Conservation (phyloP, 306 rosid genomes). For the Sindora glabra region DNA sequence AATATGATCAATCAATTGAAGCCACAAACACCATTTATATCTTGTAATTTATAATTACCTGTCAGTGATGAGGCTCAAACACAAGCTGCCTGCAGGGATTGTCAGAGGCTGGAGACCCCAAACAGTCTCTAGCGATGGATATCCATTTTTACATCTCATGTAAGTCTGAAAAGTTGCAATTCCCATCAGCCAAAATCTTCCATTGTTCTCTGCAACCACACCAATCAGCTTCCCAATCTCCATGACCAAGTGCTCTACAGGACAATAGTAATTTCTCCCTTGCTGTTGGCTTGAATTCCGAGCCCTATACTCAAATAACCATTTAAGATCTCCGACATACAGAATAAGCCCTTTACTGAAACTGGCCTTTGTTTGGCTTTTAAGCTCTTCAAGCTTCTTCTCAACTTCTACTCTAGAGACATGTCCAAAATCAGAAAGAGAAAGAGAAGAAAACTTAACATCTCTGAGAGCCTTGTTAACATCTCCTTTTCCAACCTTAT, state of each 20-base stretch:
- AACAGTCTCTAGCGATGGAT: slow-evolving; percentile 61
- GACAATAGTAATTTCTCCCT: slow-evolving; percentile 51
- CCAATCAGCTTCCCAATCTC: slow-evolving; percentile 77
- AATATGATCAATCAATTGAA: too few relatives aligned
- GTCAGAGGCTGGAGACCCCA: slow-evolving; percentile 92
- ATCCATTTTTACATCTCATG: slow-evolving; percentile 70
- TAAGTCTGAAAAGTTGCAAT: slow-evolving; percentile 80
- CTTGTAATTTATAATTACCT: slow-evolving; percentile 54
- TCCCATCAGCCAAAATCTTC: slow-evolving; percentile 69
- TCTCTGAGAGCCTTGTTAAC: slow-evolving; percentile 53
- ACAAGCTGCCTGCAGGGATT: slow-evolving; percentile 65
- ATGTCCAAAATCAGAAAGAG: slow-evolving; percentile 40
- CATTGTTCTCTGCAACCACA: slow-evolving; percentile 36
- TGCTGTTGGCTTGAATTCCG: slow-evolving; percentile 15
- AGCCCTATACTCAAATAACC: slow-evolving; percentile 48
- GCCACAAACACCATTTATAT: slow-evolving; percentile 24
- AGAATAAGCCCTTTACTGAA: slow-evolving; percentile 57
- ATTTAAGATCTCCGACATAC: slow-evolving; percentile 83
- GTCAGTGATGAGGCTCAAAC: slow-evolving; percentile 67
- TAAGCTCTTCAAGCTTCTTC: slow-evolving; percentile 58
- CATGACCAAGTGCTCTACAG: slow-evolving; percentile 69
- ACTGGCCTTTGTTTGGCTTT: slow-evolving; percentile 20
- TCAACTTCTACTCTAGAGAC: slow-evolving; percentile 63
- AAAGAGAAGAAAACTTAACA: slow-evolving; percentile 44
- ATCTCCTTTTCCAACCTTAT: slow-evolving; percentile 56